These are phyloP conservation scores for Penicillium sp. DNA, from an alignment of 2,329 filamentous ascomycete genomes.

Conservation along the genomic window DNA sequence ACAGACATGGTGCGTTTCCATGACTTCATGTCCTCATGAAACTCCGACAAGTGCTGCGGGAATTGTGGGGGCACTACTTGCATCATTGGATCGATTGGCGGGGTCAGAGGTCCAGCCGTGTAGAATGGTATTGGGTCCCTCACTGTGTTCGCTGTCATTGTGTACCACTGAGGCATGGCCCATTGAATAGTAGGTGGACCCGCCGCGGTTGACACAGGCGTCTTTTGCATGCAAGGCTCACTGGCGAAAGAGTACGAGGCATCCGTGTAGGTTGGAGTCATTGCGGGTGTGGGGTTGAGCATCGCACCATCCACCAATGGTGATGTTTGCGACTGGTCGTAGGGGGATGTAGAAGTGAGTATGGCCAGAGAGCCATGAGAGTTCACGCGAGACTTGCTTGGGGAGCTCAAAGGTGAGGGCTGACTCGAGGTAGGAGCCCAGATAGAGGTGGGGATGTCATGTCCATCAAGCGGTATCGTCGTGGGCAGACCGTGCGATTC, in stretches of 20 bases:
- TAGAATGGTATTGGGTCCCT: slow-evolving; percentile 29
- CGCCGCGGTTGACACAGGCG: slow-evolving; percentile 30
- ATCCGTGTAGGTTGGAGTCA: slow-evolving; percentile 31
- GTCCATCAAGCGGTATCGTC: slow-evolving; percentile 18
- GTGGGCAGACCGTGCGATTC: slow-evolving; percentile 18
- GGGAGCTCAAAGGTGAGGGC: slow-evolving; percentile 31
- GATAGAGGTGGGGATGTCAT: slow-evolving; percentile 18
- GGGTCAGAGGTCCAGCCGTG: slow-evolving; percentile 29
- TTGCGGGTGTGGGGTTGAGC: slow-evolving; percentile 31
- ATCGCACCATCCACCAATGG: slow-evolving; percentile 31
- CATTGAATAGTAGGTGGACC: slow-evolving; percentile 29
- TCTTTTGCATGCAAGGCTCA: slow-evolving; percentile 32
- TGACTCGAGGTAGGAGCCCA: slow-evolving; percentile 30
- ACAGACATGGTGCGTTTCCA: slow-evolving; percentile 37
- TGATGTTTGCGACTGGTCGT: slow-evolving; percentile 34
- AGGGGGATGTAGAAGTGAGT: slow-evolving; percentile 30
- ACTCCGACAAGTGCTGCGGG: slow-evolving; percentile 26
- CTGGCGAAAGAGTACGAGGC: slow-evolving; percentile 34
- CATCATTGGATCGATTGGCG: slow-evolving; percentile 31
- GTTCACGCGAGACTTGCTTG: slow-evolving; percentile 27
- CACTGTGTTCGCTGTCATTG: slow-evolving; percentile 28
- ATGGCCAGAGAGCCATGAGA: slow-evolving; percentile 28
- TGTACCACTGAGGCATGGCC: slow-evolving; percentile 37
- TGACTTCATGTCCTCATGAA: slow-evolving; percentile 28
- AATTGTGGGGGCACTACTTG: slow-evolving; percentile 30